Evolutionary conservation across 768 basidiomycete species (phyloP), one percentile per base, ranked within the genome.

Genomic region (Sarcodon sp.): DNA sequence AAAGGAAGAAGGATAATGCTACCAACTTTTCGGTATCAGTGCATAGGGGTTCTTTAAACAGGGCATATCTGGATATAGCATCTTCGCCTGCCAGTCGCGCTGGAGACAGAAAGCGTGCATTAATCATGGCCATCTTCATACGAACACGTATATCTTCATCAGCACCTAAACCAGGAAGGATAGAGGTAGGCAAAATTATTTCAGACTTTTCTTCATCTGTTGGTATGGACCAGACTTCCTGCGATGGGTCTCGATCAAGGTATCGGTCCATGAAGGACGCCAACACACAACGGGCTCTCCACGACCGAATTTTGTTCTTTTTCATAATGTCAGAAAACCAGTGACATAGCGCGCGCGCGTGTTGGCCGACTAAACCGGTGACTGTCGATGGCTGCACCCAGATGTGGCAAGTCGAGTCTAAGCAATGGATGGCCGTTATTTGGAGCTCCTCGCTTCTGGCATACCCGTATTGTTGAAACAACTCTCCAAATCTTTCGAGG

Each of bases 141-240:
- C 94, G 79, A 43, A 96, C 84, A 33, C 91, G 77, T 15, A 86
- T 78, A 58, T 98, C 93, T 36, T 68, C 63, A 61, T 98, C 87
- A n/a, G 63, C 57, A 16, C 71, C 72, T 55, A 87, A 54, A 27
- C 59, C 59, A 9, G 76, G 75, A 33, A 88, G 68, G 33, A 79
- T 58, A 54, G 54, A 51, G 47, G 70, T 57, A 10, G 82, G 75
- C 51, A 69, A 54, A 35, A 51, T 51, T 38, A 58, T 35, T 12
- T 54, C 50, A n/a, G 61, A 51, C 10, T 59, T 51, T 0, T 66
- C 64, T 33, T 66, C 59, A 38, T 66, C 62, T 15, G 59, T 61
- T 7, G 21, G 21, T 27, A 27, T 2, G 21, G 21, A 27, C 55
- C 52, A 2, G 48, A 53, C 39, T 27, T 41, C n/a, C 39, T 80